Evolutionary conservation across 2,329 filamentous ascomycete genomes (phyloP), one percentile per base, ranked within the genome.

Genomic region (Zymoseptoria passerinii): DNA sequence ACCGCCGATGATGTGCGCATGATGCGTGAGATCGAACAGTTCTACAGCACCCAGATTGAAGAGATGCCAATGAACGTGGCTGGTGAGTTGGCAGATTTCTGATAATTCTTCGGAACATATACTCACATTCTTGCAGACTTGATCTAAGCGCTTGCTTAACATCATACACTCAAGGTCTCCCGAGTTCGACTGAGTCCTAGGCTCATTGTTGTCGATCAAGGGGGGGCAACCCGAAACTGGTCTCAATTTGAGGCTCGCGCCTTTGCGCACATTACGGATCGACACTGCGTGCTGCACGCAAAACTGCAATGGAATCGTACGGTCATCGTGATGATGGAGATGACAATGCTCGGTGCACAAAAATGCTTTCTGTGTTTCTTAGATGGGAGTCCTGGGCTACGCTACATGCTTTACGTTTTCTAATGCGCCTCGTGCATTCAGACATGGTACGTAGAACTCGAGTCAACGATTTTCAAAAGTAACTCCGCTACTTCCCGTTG

Each of bases 11-110:
- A 99, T 79, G 94, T 99, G 73, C 91, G 92, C 78, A 97, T 99
- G 90, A 95, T 99, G 90, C 87, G 94, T 77, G 94, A 99, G 80
- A 99, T 99, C 71, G 94, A 99, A 80, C 90, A 96, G 82, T 99
- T 97, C 85, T 99, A 99, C 88, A 96, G 90, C 85, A 99, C 94
- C 77, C 94, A 99, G 83, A 97, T 99, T 70, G 94, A 99, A 81
- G 94, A 99, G 85, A 99, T 99, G 94, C 94, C 94, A 74, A 97
- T 99, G 94, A 87, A 87, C 78, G 85, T 87, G 77, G 82, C 83
- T 73, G 81, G 80, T 82, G 79, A 73, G 81, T 77, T n/a, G n/a
- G n/a, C n/a, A n/a, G n/a, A n/a, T n/a, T n/a, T n/a, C n/a, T n/a
- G n/a, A n/a, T n/a, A n/a, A n/a, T n/a, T n/a, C n/a, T n/a, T n/a